Evolutionary conservation across 179 eudicot species (phyloP), one percentile per base, ranked within the genome.

Genomic region (Actinidia chinensis): DNA sequence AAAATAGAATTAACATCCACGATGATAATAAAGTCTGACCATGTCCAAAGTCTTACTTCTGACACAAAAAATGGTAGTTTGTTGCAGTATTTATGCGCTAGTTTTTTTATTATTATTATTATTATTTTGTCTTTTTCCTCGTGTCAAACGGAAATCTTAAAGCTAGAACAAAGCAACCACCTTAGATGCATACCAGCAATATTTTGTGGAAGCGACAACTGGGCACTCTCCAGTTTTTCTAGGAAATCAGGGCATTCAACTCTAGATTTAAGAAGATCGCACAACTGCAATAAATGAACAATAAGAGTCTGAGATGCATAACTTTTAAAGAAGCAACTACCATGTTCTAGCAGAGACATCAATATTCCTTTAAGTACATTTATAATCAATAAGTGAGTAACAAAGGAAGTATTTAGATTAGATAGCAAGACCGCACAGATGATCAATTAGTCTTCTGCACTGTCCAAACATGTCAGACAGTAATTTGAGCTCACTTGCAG

Each of bases 221-320:
- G 94, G 70, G 93, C 90, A 78, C 77, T 78, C 86, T 92, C 92
- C 74, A 95, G 78, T 86, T 90, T 94, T 86, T 89, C 86, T 50
- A 95, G 87, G 79, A 95, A 95, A 72, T 91, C 97, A 14, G 93
- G 86, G 68, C 91, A 87, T 73, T 85, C 91, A 59, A 95, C 83
- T 83, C 91, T 85, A 43, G 98, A 94, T 84, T 94, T 89, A 66
- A 95, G 85, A 85, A 94, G 87, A 79, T 56, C 88, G 76, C 94
- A 90, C 15, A 94, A 74, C 99, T 95, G 91, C 89, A 83, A 78
- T 28, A 80, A 46, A 75, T 36, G 40, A 54, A 60, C 63, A 64
- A 23, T 67, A 69, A 28, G 40, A 36, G 40, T 36, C 40, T 72
- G 58, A 75, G 7, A 60, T 17, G 10, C 14, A 3, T 10, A 59